These are phyloP conservation scores for Xylaria digitata DNA, from an alignment of 2,329 filamentous ascomycete species.

Conservation along the genomic window DNA sequence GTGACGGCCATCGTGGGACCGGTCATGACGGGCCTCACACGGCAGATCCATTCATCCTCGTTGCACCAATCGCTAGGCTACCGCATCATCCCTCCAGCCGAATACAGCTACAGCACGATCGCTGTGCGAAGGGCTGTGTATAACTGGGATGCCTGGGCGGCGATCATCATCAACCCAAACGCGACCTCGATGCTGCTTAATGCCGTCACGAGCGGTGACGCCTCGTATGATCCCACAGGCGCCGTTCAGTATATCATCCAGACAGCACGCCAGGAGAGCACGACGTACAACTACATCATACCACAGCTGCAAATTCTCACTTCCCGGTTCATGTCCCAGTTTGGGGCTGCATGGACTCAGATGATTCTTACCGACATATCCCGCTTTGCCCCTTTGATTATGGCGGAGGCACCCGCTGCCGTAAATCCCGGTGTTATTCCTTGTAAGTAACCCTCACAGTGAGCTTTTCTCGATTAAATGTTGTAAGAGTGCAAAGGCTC, in stretches of 20 bases:
- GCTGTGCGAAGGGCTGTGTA: constrained; percentile 69
- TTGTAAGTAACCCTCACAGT: neutral
- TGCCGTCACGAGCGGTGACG: constrained; percentile 65
- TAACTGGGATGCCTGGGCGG: constrained; percentile 68
- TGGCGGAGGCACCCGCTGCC: constrained; percentile 39
- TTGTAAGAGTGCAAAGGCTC: neutral
- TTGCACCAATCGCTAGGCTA: constrained; percentile 60
- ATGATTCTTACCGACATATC: constrained; percentile 56
- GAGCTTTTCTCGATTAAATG: neutral
- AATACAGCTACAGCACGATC: constrained; percentile 67
- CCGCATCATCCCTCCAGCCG: constrained; percentile 57
- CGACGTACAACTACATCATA: constrained; percentile 63
- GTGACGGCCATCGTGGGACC: constrained; percentile 67
- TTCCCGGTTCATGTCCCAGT: constrained; percentile 57
- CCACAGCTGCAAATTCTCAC: constrained; percentile 63
- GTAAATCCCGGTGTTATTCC: constrained; percentile 40
- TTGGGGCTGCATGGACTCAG: constrained; percentile 59
- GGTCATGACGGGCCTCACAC: constrained; percentile 58
- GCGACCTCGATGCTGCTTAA: constrained; percentile 67
- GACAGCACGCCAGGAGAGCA: constrained; percentile 66
- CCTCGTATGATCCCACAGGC: constrained; percentile 69
- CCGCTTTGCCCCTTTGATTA: constrained; percentile 43
- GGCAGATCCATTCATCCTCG: constrained; percentile 55
- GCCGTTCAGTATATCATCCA: constrained; percentile 67
- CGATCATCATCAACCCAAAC: constrained; percentile 71